phyloP scores from a whole-genome alignment of 495 filamentous ascomycete species.

The Penicillium cosmopolitanum region DNA sequence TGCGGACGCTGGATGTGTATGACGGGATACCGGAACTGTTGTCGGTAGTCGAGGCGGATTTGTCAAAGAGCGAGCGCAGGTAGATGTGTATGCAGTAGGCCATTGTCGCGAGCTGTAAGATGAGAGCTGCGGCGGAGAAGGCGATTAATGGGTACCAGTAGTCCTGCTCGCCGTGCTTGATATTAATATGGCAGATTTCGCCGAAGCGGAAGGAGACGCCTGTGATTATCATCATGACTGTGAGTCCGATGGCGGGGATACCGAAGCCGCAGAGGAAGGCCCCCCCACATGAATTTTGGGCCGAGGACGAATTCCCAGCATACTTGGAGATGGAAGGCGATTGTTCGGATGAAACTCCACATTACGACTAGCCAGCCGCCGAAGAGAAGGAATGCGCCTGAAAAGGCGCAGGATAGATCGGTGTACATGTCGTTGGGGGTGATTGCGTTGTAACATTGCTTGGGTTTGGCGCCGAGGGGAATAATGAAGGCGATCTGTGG shows the following conservation, averaged over 20 bases:
- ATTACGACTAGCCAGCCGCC: constrained; percentile 82
- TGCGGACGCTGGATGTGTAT: constrained; percentile 77
- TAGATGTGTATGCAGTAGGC: constrained; percentile 95
- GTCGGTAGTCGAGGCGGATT: constrained; percentile 58
- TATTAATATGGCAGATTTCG: constrained; percentile 89
- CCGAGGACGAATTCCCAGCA: constrained; percentile 95
- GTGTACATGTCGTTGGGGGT: constrained; percentile 93
- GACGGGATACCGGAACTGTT: constrained; percentile 76
- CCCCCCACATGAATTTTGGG: constrained; percentile 82
- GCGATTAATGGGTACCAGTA: constrained; percentile 91
- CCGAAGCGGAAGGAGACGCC: constrained; percentile 96
- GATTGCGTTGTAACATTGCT: constrained; percentile 86
- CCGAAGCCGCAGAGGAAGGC: constrained; percentile 83
- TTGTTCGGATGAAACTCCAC: constrained; percentile 87
- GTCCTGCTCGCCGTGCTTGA: constrained; percentile 72
- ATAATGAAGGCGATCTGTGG: constrained; percentile 75
- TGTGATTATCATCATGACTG: constrained; percentile 77
- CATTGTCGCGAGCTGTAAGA: constrained; percentile 85
- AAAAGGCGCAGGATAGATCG: constrained; percentile 80
- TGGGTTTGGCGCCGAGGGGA: constrained; percentile 76
- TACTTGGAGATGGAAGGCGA: constrained; percentile 95
- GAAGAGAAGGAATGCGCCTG: constrained; percentile 79
- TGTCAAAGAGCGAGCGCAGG: constrained; percentile 76
- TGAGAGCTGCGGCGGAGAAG: constrained; percentile 73
- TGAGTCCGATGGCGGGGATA: constrained; percentile 71